These are phyloP conservation scores for Lactarius vividus DNA, from an alignment of 768 basidiomycete species.

Conservation along the genomic window DNA sequence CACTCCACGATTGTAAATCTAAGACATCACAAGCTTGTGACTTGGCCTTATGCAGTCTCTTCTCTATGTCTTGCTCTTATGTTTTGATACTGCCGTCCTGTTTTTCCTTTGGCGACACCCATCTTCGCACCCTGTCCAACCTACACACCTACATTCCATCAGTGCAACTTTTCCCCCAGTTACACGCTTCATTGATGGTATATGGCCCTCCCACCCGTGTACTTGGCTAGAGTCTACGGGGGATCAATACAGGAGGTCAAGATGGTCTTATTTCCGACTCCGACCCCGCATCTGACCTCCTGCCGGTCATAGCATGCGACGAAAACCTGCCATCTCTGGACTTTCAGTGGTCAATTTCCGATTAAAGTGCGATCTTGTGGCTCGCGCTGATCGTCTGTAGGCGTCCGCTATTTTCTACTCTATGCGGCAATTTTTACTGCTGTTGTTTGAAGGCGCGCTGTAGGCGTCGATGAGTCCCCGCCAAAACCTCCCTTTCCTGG, in stretches of 20 bases:
- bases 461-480: constrained; percentile 6
- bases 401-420: background rate
- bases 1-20: constrained; percentile 13
- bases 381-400: constrained; percentile 7
- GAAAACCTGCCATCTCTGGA: background rate
- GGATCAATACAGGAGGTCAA: no score
- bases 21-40: constrained; percentile 7
- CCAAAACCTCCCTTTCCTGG: constrained; percentile 13
- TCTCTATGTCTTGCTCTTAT: background rate
- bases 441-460: constrained; percentile 5
- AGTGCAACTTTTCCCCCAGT: background rate
- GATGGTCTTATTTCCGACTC: background rate
- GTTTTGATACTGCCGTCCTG: background rate
- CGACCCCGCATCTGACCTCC: constrained; percentile 5
- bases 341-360: background rate
- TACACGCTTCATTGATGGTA: background rate
- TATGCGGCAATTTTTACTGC: background rate
- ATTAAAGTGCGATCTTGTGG: constrained; percentile 5
- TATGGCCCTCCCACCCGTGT: no score
- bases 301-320: background rate
- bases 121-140: background rate
- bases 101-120: background rate
- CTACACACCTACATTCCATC: background rate
- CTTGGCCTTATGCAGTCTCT: background rate
- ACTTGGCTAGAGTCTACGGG: background rate